Evolutionary conservation across 805 yeast species (phyloP).

Genomic region (Saccharomyces eubayanus): DNA sequence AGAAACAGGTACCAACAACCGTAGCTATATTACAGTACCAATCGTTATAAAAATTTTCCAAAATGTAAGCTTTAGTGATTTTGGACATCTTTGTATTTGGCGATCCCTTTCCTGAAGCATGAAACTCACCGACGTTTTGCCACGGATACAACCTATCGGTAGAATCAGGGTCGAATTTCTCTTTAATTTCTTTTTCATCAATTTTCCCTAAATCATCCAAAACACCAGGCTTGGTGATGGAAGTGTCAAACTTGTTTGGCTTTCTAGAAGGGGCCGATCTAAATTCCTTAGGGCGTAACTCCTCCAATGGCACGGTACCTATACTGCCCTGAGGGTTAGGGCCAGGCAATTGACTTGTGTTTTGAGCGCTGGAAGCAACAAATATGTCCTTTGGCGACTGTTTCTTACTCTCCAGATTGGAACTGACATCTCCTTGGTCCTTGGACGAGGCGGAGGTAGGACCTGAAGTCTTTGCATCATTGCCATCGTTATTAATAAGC

Average conservation of each 20-base stretch:
- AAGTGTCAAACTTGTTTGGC: slow-evolving; percentile 25
- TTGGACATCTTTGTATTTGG: slow-evolving; percentile 22
- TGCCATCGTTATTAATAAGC: not conserved
- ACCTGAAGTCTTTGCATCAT: not conserved
- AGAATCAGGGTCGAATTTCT: slow-evolving; percentile 9
- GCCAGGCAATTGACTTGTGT: slow-evolving; percentile 16
- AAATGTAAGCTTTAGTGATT: slow-evolving; percentile 48
- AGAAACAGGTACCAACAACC: slow-evolving; percentile 61
- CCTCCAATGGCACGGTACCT: slow-evolving; percentile 27
- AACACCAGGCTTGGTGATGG: slow-evolving; percentile 21
- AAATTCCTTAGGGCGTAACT: slow-evolving; percentile 19
- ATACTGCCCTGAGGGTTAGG: slow-evolving; percentile 23
- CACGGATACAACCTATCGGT: slow-evolving; percentile 30
- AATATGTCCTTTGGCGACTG: slow-evolving; percentile 8
- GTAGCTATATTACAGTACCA: slow-evolving; percentile 61
- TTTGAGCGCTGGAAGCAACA: slow-evolving; percentile 21
- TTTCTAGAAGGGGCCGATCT: slow-evolving; percentile 19
- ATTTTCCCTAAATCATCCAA: slow-evolving; percentile 8
- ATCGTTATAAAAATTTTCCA: slow-evolving; percentile 64
- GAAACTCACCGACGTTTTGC: slow-evolving; percentile 29
- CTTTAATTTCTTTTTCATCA: slow-evolving; percentile 10
- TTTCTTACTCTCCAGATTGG: not conserved
- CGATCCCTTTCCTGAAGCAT: slow-evolving; percentile 13
- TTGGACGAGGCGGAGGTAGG: slow-evolving; percentile 1
- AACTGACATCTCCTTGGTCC: not conserved